Percentiles rank a stretch among this genome's conserved stretches.
Evolutionary conservation across 2,329 filamentous ascomycete genomes (phyloP).

Genomic region (Sporothrix luriei): DNA sequence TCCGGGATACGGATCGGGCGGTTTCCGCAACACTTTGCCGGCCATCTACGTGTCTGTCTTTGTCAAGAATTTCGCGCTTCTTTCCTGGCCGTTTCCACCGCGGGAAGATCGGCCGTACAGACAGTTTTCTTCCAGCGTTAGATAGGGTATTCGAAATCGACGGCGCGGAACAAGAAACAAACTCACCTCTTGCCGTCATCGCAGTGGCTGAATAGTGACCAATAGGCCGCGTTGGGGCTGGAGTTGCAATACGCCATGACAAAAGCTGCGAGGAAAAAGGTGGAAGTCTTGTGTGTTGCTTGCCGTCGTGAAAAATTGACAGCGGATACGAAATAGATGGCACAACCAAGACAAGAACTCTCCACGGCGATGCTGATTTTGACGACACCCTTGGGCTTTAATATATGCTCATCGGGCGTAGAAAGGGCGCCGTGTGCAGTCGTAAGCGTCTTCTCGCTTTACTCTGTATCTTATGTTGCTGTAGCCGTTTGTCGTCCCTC

Average conservation of each 20-base stretch:
- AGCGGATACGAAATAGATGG: background rate
- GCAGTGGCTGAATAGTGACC: conserved; percentile 14
- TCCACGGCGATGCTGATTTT: background rate
- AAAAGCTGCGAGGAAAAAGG: background rate
- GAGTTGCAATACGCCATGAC: conserved; percentile 15
- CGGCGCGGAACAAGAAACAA: background rate
- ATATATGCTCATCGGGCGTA: background rate
- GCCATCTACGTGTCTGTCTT: background rate
- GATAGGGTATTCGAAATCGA: background rate
- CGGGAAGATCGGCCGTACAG: conserved; percentile 20
- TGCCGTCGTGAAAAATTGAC: background rate
- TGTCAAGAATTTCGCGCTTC: background rate
- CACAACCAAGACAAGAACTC: background rate
- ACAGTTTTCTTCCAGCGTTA: conserved; percentile 26
- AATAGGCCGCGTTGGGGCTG: background rate
- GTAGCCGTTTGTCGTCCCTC: background rate
- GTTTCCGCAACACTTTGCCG: background rate
- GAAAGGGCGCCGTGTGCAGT: too few relatives aligned
- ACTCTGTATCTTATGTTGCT: background rate
- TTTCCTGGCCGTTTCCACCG: conserved; percentile 29
- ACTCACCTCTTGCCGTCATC: conserved; percentile 24
- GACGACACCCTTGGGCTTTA: conserved; percentile 15
- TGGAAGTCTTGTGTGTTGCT: background rate
- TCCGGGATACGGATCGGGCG: background rate
- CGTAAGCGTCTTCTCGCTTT: background rate